A percentile compares a stretch with the other conserved stretches of the same genome.
Evolutionary conservation across 2,329 filamentous ascomycete species (phyloP).

Genomic region (Ceratocystis cubensis): DNA sequence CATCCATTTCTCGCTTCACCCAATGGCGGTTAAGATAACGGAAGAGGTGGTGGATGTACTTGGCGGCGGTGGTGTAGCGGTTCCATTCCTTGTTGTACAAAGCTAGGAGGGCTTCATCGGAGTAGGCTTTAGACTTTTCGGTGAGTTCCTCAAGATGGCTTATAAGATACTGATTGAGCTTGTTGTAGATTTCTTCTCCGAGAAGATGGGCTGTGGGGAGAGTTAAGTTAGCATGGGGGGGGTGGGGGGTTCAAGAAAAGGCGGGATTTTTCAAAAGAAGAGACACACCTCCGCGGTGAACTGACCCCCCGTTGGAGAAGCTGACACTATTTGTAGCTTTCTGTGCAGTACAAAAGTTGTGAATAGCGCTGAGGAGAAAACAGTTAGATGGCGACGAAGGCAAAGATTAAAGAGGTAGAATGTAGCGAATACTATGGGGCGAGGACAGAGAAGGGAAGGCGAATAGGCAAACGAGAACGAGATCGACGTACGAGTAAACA

Average conservation of each 20-base stretch:
- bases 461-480: not conserved
- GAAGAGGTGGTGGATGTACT: slow-evolving; percentile 96
- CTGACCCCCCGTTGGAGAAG: slow-evolving; percentile 39
- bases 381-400: not conserved
- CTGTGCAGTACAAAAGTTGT: slow-evolving; percentile 98
- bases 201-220: slow-evolving; percentile 63
- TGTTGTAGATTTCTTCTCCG: slow-evolving; percentile 89
- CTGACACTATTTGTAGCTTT: slow-evolving; percentile 44
- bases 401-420: too few species aligned
- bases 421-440: not conserved
- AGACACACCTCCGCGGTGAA: slow-evolving; percentile 48
- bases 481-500: slow-evolving; percentile 61
- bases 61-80: slow-evolving; percentile 86
- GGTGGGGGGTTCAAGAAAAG: not conserved
- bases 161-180: slow-evolving; percentile 75
- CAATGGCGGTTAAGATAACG: slow-evolving; percentile 93
- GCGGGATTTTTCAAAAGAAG: not conserved
- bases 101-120: slow-evolving; percentile 75
- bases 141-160: slow-evolving; percentile 61
- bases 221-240: not conserved
- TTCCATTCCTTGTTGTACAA: slow-evolving; percentile 98
- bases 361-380: slow-evolving; percentile 53
- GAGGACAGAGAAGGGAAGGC: not conserved
- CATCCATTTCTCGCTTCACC: slow-evolving; percentile 98
- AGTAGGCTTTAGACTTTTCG: slow-evolving; percentile 60